Base-by-base conservation (phyloP, 768 basidiomycete species). In the Cystofilobasidium capitatum region DNA sequence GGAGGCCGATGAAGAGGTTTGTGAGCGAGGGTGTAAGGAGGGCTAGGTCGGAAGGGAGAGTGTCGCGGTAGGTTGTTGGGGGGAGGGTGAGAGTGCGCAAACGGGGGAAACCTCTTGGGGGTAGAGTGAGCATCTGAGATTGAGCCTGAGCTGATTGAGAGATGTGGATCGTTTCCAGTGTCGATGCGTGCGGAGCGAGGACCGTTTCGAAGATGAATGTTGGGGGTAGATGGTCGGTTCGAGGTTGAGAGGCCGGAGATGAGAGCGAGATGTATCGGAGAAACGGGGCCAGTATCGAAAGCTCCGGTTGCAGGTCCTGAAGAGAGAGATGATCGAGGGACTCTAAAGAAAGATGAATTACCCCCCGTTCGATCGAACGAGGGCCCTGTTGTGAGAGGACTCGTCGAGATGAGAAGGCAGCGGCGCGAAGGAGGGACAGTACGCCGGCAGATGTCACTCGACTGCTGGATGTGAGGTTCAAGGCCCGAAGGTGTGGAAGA, bases 401-500 rank as follows among this genome's bases (percentile, higher is more conserved):
- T 31, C 5, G 29, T 31, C 51, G 26, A 16, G 51, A 14, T 22
- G 59, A 61, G 1, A 20, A 20, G n/a, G 66, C 31, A 5, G 61
- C 58, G 4, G 40, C 16, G 10, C 13, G 29, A 14, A 68, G 54
- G 20, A 68, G 40, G 26, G 31, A 6, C 31, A 62, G 51, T 31
- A 68, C 20, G 33, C 60, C 26, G 3, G 14, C 33, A 14, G 45
- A 17, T 1, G 61, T 62, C 10, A 68, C 29, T 14, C 49, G 37
- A 20, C 61, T 45, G 31, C 61, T 42, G 1, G 66, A 36, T 17
- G 59, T 61, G 26, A 68, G 45, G 22, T 31, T 62, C 17, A 68
- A 42, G 10, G 51, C 16, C 13, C 31, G 54, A 2, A 68, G 54
- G 33, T 62, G 31, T n/a, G 55, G 54, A 6, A 68, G 61, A 12